Base-by-base conservation (phyloP, 192 early-diverging fungal genomes). In the Powellomyces hirtus region DNA sequence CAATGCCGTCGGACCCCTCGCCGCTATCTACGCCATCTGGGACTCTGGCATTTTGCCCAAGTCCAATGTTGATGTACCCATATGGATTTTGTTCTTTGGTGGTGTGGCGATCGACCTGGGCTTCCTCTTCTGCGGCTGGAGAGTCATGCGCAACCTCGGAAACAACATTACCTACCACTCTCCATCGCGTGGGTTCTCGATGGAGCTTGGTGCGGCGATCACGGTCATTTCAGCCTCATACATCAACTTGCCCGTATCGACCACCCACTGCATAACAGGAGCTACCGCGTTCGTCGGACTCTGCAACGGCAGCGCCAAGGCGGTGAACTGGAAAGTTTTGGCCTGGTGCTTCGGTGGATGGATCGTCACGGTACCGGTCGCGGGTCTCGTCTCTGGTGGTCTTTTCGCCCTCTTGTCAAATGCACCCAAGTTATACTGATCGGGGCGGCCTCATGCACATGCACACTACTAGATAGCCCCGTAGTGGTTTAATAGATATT, bases 111-210 rank as follows among this genome's bases (percentile, higher is more conserved):
- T 94, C 46, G 89, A 92, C 70, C 33, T 90, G 18, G 92, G 90
- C 66, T 78, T 94, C 52, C 67, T 86, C 46, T 84, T 88, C n/a
- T 86, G 81, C 35, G 92, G 92, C 49, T 89, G 89, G 75, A 80
- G 81, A 42, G 80, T 93, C 42, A 94, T 94, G 89, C 76, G 82
- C 34, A 84, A 74, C 49, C 81, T 94, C 16, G 92, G 91, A 38
- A 92, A 94, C 79, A 90, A 92, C 62, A 82, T 93, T 42, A 92
- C 90, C 22, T 93, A 89, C 61, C 86, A 92, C 67, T 87, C 88
- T 53, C 91, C 91, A 13, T 85, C 86, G 31, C 86, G 90, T 64
- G 91, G 90, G 20, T 94, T 94, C 79, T 75, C 86, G 38, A 89
- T 87, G 57, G 90, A 91, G 70, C 77, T 93, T 51, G 90, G 87